Conservation (phyloP, 148 eudicot species). For the Suaeda aralocaspica region DNA sequence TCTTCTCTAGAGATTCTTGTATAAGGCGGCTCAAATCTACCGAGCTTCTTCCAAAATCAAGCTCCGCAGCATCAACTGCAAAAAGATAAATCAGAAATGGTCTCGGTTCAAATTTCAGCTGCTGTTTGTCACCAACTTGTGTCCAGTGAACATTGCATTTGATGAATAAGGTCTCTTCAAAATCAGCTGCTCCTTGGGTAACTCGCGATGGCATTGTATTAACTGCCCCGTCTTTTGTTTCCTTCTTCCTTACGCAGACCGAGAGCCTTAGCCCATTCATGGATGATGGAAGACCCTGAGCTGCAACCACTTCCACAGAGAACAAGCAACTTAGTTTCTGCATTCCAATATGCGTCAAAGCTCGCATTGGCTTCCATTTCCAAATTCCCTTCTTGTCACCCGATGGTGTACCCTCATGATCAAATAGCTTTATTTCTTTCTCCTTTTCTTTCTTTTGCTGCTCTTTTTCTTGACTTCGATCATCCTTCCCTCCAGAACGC, state of each 20-base stretch:
- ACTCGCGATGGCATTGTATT: conserved; percentile 97
- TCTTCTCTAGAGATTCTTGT: conserved; percentile 72
- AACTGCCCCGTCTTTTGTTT: conserved; percentile 78
- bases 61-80: conserved; percentile 81
- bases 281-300: conserved; percentile 72
- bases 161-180: conserved; percentile 79
- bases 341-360: conserved; percentile 75
- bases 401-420: conserved; percentile 28
- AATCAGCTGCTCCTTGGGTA: conserved; percentile 87
- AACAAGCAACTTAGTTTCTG: conserved; percentile 89
- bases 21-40: conserved; percentile 77
- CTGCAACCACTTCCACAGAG: conserved; percentile 83
- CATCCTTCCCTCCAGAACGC: conserved; percentile 63
- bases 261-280: conserved; percentile 91
- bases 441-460: conserved; percentile 22
- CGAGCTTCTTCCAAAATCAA: conserved; percentile 69
- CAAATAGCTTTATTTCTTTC: conserved; percentile 28
- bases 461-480: conserved; percentile 13
- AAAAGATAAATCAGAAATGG: conserved; percentile 64
- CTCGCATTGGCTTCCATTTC: conserved; percentile 96
- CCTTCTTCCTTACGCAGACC: conserved; percentile 83
- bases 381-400: conserved; percentile 72
- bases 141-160: conserved; percentile 79
- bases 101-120: conserved; percentile 64
- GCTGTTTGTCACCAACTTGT: conserved; percentile 32